Percentiles rank a stretch among this genome's conserved stretches.
Evolutionary conservation across 2,329 filamentous ascomycete species (phyloP).

Genomic region (Ceratocystis harringtonii): DNA sequence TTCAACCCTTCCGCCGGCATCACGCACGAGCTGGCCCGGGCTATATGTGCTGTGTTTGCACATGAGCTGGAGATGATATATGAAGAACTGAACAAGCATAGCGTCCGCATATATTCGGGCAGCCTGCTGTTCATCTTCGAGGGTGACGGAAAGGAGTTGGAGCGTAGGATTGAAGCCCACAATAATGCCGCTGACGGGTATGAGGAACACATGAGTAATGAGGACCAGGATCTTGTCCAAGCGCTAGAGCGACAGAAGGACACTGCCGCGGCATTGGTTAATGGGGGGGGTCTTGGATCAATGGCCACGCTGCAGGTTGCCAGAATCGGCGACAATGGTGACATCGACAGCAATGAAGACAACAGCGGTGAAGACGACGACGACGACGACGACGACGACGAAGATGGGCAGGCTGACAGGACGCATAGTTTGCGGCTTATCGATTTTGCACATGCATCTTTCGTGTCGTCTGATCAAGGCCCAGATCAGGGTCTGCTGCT

Average conservation of each 20-base stretch:
- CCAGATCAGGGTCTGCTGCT: slow-evolving; percentile 70
- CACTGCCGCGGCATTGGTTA: slow-evolving; percentile 41
- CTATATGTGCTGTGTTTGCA: slow-evolving; percentile 39
- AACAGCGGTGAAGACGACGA: slow-evolving; percentile 37
- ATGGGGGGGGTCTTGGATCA: slow-evolving; percentile 31
- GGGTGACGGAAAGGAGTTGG: slow-evolving; percentile 42
- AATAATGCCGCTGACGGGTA: slow-evolving; percentile 32
- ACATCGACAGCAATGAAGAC: slow-evolving; percentile 21
- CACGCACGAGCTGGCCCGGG: slow-evolving; percentile 40
- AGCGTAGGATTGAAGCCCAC: slow-evolving; percentile 39
- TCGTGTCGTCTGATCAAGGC: slow-evolving; percentile 58
- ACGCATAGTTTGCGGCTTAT: slow-evolving; percentile 77
- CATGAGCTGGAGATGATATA: slow-evolving; percentile 39
- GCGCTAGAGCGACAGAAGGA: slow-evolving; percentile 26
- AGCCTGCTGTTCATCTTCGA: slow-evolving; percentile 50
- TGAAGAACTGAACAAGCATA: slow-evolving; percentile 37
- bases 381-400: slow-evolving; percentile 28
- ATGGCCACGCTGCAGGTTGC: slow-evolving; percentile 18
- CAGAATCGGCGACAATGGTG: background rate
- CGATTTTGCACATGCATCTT: slow-evolving; percentile 88
- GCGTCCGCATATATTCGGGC: slow-evolving; percentile 49
- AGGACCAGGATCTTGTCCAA: slow-evolving; percentile 18
- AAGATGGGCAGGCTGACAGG: slow-evolving; percentile 33
- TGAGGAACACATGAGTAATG: slow-evolving; percentile 18
- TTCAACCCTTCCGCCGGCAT: slow-evolving; percentile 45